Evolutionary conservation across 345 rosid genomes (phyloP), one percentile per base, ranked within the genome.

Genomic region (Sisymbrium altissimum): DNA sequence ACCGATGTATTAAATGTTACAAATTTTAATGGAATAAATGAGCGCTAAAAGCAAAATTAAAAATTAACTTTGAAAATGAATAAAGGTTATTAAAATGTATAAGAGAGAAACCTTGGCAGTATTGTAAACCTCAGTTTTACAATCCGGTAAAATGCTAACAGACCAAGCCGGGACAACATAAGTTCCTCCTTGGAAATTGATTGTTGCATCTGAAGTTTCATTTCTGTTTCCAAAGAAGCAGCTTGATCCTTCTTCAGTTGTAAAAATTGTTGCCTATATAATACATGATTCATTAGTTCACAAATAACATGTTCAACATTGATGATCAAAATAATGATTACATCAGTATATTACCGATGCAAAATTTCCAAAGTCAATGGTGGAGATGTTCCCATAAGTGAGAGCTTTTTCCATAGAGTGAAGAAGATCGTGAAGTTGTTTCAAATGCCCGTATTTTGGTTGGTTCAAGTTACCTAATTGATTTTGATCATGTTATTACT

Each of bases 361-460:
- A 0, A 52, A 33, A 43, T 84, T 82, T 77, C 83, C 87, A 7
- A 74, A 71, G 36, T 89, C 82, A 5, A 62, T 6, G 3, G 17
- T 44, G 4, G 85, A 56, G 9, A 83, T 45, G 21, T 83, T 81
- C 25, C 96, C 94, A 6, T 81, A 23, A 0, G 96, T 88, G 12
- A 89, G 88, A 19, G 79, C 70, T 7, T 71, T 64, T 79, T 89
- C 90, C 36, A 85, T 81, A 1, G 85, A 66, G 23, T 80, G 88
- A 59, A 89, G 75, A 48, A 81, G 56, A 8, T 64, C 79, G n/a
- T 89, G 97, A 25, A 88, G 89, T 50, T 85, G 83, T 76, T 86
- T 92, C 78, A 88, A 72, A 12, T 92, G 95, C 3, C 93, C 98
- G 40, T 79, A 90, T 35, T 90, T 88, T 23, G 98, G 96, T 65